Conservation (phyloP, 176 grass and related monocot genomes). For the Cenchrus fungigraminus region DNA sequence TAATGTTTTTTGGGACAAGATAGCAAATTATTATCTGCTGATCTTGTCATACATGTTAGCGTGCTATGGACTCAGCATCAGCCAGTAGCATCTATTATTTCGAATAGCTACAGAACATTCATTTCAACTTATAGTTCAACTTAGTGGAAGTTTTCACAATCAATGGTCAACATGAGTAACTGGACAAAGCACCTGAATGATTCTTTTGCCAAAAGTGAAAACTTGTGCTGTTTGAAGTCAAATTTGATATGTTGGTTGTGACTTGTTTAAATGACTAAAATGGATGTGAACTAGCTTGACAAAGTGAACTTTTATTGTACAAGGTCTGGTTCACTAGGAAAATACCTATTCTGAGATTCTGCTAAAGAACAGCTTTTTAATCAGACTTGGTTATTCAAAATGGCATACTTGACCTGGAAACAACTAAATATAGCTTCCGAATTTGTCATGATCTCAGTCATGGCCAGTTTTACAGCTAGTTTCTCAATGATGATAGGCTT, state of each 20-base stretch:
- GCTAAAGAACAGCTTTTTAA: background rate
- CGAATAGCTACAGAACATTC: background rate
- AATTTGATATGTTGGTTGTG: background rate
- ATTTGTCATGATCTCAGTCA: background rate
- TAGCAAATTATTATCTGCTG: background rate
- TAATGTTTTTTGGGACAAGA: background rate
- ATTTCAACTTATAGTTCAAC: background rate
- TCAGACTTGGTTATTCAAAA: conserved; percentile 3
- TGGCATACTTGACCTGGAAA: background rate
- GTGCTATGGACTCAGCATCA: background rate
- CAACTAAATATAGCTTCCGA: background rate
- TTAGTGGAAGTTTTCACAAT: background rate
- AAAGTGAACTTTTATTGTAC: background rate
- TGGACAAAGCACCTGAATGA: background rate
- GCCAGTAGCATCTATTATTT: background rate
- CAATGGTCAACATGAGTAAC: background rate
- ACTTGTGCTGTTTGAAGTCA: background rate
- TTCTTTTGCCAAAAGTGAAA: conserved; percentile 1
- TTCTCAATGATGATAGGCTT: background rate
- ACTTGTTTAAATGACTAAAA: background rate
- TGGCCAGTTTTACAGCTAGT: background rate
- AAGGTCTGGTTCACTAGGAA: background rate
- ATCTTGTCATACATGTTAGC: background rate
- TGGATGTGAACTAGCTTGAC: background rate
- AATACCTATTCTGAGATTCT: background rate